These are phyloP conservation scores for Wickerhamomyces mucosus DNA, from an alignment of 805 yeast genomes.

Conservation along the genomic window DNA sequence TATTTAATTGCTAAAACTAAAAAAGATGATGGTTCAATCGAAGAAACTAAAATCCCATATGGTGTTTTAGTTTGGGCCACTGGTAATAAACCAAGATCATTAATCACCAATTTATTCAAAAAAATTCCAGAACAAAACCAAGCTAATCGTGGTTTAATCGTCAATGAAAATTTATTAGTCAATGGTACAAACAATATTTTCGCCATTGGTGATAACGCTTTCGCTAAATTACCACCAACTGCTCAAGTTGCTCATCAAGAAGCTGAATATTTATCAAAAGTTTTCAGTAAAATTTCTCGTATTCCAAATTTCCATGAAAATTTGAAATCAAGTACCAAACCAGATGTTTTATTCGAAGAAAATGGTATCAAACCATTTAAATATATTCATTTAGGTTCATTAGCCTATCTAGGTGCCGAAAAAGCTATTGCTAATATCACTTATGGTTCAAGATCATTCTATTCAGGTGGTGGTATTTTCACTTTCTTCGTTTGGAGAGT, in stretches of 20 bases:
- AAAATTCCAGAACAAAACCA: constrained; percentile 71
- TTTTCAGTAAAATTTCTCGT: constrained; percentile 50
- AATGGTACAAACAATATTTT: constrained; percentile 76
- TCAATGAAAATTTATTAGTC: constrained; percentile 69
- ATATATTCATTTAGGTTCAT: constrained; percentile 83
- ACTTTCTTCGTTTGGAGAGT: constrained; percentile 92
- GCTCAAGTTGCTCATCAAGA: constrained; percentile 97
- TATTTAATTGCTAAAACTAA: constrained; percentile 67
- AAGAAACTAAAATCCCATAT: constrained; percentile 57
- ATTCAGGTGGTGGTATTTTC: constrained; percentile 78
- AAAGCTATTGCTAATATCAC: constrained; percentile 89
- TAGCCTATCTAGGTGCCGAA: constrained; percentile 89
- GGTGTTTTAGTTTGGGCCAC: constrained; percentile 97
- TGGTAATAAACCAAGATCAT: constrained; percentile 81
- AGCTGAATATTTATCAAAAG: constrained; percentile 70
- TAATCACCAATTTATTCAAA: constrained; percentile 56
- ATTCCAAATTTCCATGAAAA: constrained; percentile 28
- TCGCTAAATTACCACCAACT: constrained; percentile 85
- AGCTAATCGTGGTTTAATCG: constrained; percentile 80
- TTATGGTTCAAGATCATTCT: constrained; percentile 68
- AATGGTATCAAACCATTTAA: constrained; percentile 55
- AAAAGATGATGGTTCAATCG: constrained; percentile 59
- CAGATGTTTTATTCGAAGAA: constrained; percentile 33
- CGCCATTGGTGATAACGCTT: constrained; percentile 91
- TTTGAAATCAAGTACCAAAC: constrained; percentile 24